Evolutionary conservation across 306 rosid species (phyloP).

Genomic region (Gastrolobium bilobum): DNA sequence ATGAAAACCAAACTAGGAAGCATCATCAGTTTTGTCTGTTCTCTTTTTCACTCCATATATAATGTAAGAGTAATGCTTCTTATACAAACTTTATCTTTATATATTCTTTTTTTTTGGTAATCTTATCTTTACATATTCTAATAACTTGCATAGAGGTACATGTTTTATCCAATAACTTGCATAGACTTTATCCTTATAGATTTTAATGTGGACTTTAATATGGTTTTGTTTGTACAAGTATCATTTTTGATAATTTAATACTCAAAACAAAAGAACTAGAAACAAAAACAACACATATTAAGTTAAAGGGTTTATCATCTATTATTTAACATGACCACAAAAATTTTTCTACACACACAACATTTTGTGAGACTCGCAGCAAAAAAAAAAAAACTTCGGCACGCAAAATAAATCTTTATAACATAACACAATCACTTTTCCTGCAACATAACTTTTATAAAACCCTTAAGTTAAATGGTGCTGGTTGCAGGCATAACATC

Average conservation of each 20-base stretch:
- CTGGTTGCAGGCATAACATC: conserved; percentile 11
- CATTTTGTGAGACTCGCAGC: too few relatives aligned
- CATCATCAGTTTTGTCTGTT: conserved; percentile 28
- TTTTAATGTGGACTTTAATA: neutral
- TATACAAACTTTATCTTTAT: neutral
- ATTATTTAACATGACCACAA: too few relatives aligned
- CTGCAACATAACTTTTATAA: too few relatives aligned
- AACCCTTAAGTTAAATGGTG: conserved; percentile 1
- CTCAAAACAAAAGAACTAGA: neutral
- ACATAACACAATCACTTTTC: too few relatives aligned
- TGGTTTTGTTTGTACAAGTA: neutral
- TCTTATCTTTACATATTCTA: conserved; percentile 11
- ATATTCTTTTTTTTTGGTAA: too few relatives aligned
- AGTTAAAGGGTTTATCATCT: too few relatives aligned
- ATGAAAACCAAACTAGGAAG: neutral
- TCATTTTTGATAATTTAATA: neutral
- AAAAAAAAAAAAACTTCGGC: too few relatives aligned
- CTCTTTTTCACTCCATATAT: neutral
- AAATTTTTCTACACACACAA: too few relatives aligned
- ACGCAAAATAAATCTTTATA: too few relatives aligned
- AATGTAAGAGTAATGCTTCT: conserved; percentile 5
- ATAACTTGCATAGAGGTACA: neutral
- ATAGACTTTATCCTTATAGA: neutral
- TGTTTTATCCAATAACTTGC: conserved; percentile 20
- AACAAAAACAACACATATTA: neutral